These are phyloP conservation scores for Isabelozyma gotoi DNA, from an alignment of 805 yeast species.

Conservation along the genomic window DNA sequence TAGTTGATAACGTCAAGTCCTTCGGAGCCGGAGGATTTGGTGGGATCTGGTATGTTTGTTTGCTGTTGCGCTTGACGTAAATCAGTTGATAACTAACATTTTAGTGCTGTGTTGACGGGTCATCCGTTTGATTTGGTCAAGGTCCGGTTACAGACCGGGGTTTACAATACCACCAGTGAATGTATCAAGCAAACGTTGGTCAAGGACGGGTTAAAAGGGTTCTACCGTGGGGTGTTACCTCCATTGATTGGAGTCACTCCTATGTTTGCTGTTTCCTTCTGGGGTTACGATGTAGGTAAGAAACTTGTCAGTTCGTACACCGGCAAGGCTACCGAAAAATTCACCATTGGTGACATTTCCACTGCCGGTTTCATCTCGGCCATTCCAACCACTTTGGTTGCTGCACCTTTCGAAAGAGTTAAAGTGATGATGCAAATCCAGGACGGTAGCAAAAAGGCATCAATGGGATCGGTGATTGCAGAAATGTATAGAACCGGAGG, in stretches of 20 bases:
- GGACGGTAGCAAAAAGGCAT: slow-evolving; percentile 40
- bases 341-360: slow-evolving; percentile 71
- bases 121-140: slow-evolving; percentile 95
- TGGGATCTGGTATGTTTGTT: slow-evolving; percentile 57
- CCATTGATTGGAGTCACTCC: slow-evolving; percentile 97
- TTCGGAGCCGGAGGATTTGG: slow-evolving; percentile 95
- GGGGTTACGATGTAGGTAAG: slow-evolving; percentile 97
- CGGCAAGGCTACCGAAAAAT: slow-evolving; percentile 37
- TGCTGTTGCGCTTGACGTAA: not conserved
- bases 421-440: slow-evolving; percentile 91
- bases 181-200: slow-evolving; percentile 71
- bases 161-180: slow-evolving; percentile 58
- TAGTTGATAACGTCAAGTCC: slow-evolving; percentile 80
- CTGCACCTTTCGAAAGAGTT: slow-evolving; percentile 97
- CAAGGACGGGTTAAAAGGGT: slow-evolving; percentile 75
- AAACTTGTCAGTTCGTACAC: slow-evolving; percentile 54
- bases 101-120: slow-evolving; percentile 86
- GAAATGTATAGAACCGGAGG: slow-evolving; percentile 81
- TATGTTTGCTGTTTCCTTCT: slow-evolving; percentile 95
- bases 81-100: slow-evolving; percentile 8
- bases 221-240: slow-evolving; percentile 91
- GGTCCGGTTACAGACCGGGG: slow-evolving; percentile 87
- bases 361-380: slow-evolving; percentile 95
- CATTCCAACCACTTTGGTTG: slow-evolving; percentile 89
- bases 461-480: slow-evolving; percentile 61